Percentiles rank a stretch among this genome's conserved stretches.
Conservation (phyloP, 108 stramenopile species). For the Skeletonema costatum region DNA sequence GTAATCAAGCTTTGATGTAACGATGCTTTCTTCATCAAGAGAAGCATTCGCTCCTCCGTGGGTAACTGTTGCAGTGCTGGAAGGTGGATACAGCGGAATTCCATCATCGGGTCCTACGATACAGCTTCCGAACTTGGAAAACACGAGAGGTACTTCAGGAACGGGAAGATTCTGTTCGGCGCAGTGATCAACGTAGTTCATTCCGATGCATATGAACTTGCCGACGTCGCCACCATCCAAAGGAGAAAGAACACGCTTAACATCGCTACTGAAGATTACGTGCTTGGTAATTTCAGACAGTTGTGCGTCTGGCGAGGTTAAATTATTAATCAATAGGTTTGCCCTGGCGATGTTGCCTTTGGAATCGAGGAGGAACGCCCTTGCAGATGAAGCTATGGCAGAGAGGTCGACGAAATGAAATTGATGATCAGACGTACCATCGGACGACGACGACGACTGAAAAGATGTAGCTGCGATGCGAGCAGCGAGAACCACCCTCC, state of each 20-base stretch:
- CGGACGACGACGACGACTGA: constrained; percentile 9
- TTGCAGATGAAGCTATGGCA: constrained; percentile 43
- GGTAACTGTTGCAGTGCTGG: neutral
- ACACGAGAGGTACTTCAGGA: constrained; percentile 60
- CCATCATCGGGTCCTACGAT: constrained; percentile 49
- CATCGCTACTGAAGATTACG: constrained; percentile 20
- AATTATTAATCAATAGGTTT: constrained; percentile 30
- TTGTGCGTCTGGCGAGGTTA: constrained; percentile 9
- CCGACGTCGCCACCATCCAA: constrained; percentile 54
- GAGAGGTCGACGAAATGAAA: constrained; percentile 42
- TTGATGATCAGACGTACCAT: constrained; percentile 3
- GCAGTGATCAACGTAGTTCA: constrained; percentile 70
- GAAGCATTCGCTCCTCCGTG: constrained; percentile 24
- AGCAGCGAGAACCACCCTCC: constrained; percentile 18
- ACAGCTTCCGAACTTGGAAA: constrained; percentile 57
- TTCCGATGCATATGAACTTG: constrained; percentile 68
- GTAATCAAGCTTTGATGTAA: constrained; percentile 62
- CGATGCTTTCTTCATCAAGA: constrained; percentile 14
- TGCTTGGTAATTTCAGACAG: constrained; percentile 8
- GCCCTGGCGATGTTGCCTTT: constrained; percentile 22
- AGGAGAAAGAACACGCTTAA: constrained; percentile 39
- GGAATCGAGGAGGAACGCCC: constrained; percentile 36
- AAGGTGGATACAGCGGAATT: constrained; percentile 35
- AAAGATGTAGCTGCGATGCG: constrained; percentile 29
- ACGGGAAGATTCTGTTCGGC: constrained; percentile 54